Evolutionary conservation across 352 stramenopile species (phyloP).

Genomic region (Hyaloperonospora brassicae): DNA sequence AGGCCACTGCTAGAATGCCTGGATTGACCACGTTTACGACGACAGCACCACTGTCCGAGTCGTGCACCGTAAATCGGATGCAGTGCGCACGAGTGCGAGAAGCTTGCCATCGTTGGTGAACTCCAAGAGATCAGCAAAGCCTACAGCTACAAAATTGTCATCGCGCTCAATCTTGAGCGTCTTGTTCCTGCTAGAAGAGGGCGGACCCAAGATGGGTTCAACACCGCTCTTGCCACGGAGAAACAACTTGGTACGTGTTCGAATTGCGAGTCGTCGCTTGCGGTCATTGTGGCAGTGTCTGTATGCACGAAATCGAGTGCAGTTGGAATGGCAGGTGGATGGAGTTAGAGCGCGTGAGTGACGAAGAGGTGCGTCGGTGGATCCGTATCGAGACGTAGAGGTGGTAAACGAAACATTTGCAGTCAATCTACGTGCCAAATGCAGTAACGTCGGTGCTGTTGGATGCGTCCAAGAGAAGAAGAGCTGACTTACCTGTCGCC

Average conservation of each 20-base stretch:
- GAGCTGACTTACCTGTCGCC: slow-evolving; percentile 5
- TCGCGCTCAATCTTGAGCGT: slow-evolving; percentile 42
- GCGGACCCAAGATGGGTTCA: slow-evolving; percentile 65
- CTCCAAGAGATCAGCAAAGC: slow-evolving; percentile 56
- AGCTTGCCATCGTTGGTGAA: slow-evolving; percentile 63
- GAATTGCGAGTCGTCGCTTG: slow-evolving; percentile 10
- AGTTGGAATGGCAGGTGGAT: no score
- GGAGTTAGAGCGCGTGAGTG: no score
- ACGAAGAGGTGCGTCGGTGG: no score
- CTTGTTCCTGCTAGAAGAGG: slow-evolving; percentile 39
- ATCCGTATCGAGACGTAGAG: no score
- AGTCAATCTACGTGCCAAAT: no score
- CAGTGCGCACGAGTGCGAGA: slow-evolving; percentile 52
- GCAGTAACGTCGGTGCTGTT: no score
- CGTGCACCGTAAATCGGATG: slow-evolving; percentile 61
- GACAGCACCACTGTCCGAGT: slow-evolving; percentile 57
- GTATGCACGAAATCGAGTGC: neutral
- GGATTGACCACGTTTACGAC: slow-evolving; percentile 56
- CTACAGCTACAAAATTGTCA: slow-evolving; percentile 35
- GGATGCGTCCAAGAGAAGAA: no score
- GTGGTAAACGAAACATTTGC: no score
- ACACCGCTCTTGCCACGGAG: slow-evolving; percentile 66
- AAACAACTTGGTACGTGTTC: slow-evolving; percentile 75
- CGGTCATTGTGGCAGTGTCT: neutral
- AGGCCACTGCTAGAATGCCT: slow-evolving; percentile 68